Evolutionary conservation across 2,329 filamentous ascomycete species (phyloP).

Genomic region (Hymenoscyphus occultus): DNA sequence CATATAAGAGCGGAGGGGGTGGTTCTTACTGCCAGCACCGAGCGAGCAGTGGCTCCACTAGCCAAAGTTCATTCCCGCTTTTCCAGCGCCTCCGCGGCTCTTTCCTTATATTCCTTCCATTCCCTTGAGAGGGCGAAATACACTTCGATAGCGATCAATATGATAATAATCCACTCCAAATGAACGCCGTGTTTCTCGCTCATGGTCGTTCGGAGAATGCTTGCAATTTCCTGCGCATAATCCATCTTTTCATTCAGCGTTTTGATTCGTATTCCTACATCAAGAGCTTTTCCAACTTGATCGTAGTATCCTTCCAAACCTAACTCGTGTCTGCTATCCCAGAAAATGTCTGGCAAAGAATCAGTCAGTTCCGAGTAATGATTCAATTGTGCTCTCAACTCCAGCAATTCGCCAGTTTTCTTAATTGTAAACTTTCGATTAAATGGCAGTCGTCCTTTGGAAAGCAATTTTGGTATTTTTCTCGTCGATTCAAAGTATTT

Average conservation of each 20-base stretch:
- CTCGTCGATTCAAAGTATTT: constrained; percentile 86
- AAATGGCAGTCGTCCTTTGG: constrained; percentile 62
- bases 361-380: constrained; percentile 97
- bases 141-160: constrained; percentile 89
- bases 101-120: constrained; percentile 33
- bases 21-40: too few species aligned
- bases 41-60: not conserved
- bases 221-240: constrained; percentile 93
- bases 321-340: constrained; percentile 86
- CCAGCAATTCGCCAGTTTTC: constrained; percentile 89
- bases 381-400: constrained; percentile 87
- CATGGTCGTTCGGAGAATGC: constrained; percentile 79
- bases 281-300: constrained; percentile 82
- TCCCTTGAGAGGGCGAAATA: constrained; percentile 73
- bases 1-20: too few species aligned
- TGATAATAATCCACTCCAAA: constrained; percentile 94
- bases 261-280: constrained; percentile 87
- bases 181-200: constrained; percentile 87
- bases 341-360: constrained; percentile 91
- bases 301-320: constrained; percentile 94
- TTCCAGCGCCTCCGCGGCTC: not conserved
- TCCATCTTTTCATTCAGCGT: constrained; percentile 96
- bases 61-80: not conserved
- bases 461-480: constrained; percentile 74
- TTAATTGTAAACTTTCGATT: constrained; percentile 78